phyloP scores from a whole-genome alignment of 805 yeast genomes.

The Spathaspora boniae region DNA sequence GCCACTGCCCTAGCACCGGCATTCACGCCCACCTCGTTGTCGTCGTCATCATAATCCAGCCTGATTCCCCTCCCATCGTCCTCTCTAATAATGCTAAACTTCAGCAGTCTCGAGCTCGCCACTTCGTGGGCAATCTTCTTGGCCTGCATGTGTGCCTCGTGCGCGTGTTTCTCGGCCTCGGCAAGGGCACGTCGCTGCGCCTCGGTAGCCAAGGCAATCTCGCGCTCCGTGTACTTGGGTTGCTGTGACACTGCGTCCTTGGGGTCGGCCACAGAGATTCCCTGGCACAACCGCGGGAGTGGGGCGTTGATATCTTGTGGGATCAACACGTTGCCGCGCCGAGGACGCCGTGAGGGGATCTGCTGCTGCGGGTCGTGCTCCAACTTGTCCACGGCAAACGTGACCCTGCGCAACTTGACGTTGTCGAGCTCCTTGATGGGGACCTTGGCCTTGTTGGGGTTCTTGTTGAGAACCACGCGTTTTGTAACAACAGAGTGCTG shows the following conservation, averaged over 20 bases:
- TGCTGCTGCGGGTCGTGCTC: constrained; percentile 73
- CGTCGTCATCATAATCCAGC: constrained; percentile 10
- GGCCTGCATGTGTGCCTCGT: constrained; percentile 73
- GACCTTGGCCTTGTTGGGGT: constrained; percentile 35
- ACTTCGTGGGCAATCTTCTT: constrained; percentile 68
- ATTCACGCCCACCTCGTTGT: constrained; percentile 10
- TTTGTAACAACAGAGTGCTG: not conserved
- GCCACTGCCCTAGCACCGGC: constrained; percentile 25
- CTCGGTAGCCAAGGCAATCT: constrained; percentile 55
- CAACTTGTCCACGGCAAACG: constrained; percentile 73
- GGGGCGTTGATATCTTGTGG: constrained; percentile 67
- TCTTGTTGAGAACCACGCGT: constrained; percentile 43
- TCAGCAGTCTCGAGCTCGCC: constrained; percentile 33
- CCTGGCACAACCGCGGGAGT: constrained; percentile 62
- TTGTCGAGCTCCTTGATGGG: constrained; percentile 31
- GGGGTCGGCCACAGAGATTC: constrained; percentile 51
- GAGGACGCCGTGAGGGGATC: constrained; percentile 55
- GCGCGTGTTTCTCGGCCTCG: constrained; percentile 70
- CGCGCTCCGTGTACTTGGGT: constrained; percentile 39
- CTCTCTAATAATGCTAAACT: constrained; percentile 8
- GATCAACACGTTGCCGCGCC: constrained; percentile 47
- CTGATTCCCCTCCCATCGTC: constrained; percentile 5
- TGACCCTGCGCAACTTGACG: constrained; percentile 55
- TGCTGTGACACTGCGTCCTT: constrained; percentile 24
- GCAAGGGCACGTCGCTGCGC: constrained; percentile 49